Evolutionary conservation across 305 asterid genomes (phyloP).

Genomic region (Plantago coronopus): DNA sequence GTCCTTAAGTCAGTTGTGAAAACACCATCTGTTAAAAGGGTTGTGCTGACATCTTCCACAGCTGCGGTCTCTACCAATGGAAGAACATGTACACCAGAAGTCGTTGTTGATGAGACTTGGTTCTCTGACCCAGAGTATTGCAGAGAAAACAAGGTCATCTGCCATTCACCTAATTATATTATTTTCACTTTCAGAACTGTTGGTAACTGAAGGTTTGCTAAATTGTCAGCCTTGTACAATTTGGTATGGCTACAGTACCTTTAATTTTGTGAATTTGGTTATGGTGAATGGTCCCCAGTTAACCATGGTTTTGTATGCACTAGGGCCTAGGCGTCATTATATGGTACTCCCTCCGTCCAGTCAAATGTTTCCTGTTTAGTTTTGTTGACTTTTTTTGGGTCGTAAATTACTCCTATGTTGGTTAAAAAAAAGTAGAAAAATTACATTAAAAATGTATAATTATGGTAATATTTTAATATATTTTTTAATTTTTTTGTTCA

Average conservation of each 20-base stretch:
- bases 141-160: constrained; percentile 37
- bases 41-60: constrained; percentile 33
- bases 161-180: not conserved
- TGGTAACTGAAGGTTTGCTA: not conserved
- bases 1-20: constrained; percentile 30
- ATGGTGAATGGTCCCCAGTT: not conserved
- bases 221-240: no score
- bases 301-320: not conserved
- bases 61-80: constrained; percentile 31
- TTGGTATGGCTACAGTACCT: not conserved
- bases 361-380: no score
- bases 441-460: no score
- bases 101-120: constrained; percentile 47
- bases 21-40: constrained; percentile 35
- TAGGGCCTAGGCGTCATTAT: not conserved
- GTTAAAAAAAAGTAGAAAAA: no score
- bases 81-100: constrained; percentile 29
- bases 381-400: no score
- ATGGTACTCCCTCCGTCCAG: no score
- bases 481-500: no score
- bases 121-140: constrained; percentile 33
- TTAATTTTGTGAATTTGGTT: not conserved
- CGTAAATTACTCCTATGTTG: no score
- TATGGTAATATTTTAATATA: no score
- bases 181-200: not conserved